These are phyloP conservation scores for Xylariaceae sp. DNA, from an alignment of 2,329 filamentous ascomycete species.

Conservation along the genomic window DNA sequence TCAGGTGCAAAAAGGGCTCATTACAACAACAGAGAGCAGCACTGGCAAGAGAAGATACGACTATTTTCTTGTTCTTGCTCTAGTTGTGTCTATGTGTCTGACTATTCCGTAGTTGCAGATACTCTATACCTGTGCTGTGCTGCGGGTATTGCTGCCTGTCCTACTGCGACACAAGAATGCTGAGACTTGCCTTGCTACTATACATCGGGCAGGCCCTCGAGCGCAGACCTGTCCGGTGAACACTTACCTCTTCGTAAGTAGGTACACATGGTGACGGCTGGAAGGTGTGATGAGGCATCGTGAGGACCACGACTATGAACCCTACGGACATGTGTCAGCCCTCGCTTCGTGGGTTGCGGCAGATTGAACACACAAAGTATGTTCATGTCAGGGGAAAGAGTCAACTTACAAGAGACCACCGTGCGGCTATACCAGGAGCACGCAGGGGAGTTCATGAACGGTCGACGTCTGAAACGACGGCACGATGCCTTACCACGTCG, in stretches of 20 bases:
- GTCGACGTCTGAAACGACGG: background rate
- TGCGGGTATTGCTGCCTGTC: slow-evolving; percentile 2
- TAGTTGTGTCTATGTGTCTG: slow-evolving; percentile 14
- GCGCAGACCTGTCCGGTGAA: background rate
- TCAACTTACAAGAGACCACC: slow-evolving; percentile 7
- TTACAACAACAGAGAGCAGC: slow-evolving; percentile 4
- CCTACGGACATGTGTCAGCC: slow-evolving; percentile 1
- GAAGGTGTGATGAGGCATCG: background rate
- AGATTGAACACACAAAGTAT: background rate
- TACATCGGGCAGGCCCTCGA: background rate
- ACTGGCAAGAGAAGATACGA: slow-evolving; percentile 3
- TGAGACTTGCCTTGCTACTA: slow-evolving; percentile 9
- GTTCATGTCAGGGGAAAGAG: background rate
- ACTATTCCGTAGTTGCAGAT: slow-evolving; percentile 1
- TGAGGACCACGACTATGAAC: background rate
- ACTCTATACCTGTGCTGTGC: background rate
- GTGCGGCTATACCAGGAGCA: slow-evolving; percentile 3
- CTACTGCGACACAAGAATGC: slow-evolving; percentile 1
- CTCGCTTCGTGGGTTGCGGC: background rate
- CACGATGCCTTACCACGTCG: background rate
- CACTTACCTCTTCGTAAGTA: background rate
- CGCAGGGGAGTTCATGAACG: slow-evolving; percentile 5
- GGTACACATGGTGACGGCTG: background rate
- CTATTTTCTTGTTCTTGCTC: slow-evolving; percentile 2
- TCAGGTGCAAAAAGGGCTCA: background rate